These are phyloP conservation scores for Colletotrichum caudatum DNA, from an alignment of 2,329 filamentous ascomycete genomes.

Conservation along the genomic window DNA sequence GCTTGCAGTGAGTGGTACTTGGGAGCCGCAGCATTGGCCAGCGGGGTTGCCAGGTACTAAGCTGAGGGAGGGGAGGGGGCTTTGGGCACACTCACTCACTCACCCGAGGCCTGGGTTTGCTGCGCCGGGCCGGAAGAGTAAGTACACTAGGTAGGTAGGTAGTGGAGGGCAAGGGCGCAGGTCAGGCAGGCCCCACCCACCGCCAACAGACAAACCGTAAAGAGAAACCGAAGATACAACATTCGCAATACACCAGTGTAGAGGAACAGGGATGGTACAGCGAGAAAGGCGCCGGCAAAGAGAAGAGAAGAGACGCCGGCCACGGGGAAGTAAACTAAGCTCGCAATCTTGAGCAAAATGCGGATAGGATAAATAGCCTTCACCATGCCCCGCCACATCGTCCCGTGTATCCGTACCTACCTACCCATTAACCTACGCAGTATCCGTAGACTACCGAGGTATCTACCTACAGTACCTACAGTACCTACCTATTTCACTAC, in stretches of 20 bases:
- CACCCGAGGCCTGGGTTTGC: not conserved
- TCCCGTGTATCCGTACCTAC: not conserved
- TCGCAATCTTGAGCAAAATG: not conserved
- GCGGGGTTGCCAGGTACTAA: slow-evolving; percentile 14
- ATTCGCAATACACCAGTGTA: not conserved
- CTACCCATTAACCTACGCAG: too few relatives aligned
- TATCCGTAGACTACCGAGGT: too few relatives aligned
- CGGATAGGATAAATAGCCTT: not conserved
- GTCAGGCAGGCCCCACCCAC: too few relatives aligned
- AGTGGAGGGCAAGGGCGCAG: not conserved
- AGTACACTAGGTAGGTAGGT: too few relatives aligned
- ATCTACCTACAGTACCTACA: too few relatives aligned
- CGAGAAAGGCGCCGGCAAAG: not conserved
- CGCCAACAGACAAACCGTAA: not conserved
- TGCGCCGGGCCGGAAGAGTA: not conserved
- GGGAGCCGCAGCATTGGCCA: slow-evolving; percentile 34
- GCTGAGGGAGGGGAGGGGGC: slow-evolving; percentile 2
- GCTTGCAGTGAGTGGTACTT: slow-evolving; percentile 39
- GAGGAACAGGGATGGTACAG: slow-evolving; percentile 7
- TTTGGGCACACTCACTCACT: not conserved
- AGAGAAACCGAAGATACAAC: not conserved
- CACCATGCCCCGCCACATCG: not conserved
- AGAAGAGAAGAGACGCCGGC: not conserved
- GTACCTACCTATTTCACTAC: too few relatives aligned
- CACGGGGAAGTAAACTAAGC: not conserved